Percentiles rank a stretch among this genome's conserved stretches.
Evolutionary conservation across 371 early-diverging fungal species (phyloP).

Genomic region (Lichtheimia ramosa): DNA sequence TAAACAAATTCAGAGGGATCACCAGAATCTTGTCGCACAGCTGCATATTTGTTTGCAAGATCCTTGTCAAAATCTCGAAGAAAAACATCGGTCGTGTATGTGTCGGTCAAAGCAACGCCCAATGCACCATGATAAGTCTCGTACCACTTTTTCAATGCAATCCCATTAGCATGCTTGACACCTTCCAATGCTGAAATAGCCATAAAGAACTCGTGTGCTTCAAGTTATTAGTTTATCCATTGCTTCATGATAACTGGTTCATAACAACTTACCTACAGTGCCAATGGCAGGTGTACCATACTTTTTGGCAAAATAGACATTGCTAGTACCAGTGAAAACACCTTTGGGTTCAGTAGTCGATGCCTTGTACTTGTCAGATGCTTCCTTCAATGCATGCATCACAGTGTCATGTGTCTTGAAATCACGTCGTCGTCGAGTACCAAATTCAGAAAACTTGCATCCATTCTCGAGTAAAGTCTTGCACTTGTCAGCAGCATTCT

Average conservation of each 20-base stretch:
- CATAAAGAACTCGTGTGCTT: constrained; percentile 82
- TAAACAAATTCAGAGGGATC: constrained; percentile 59
- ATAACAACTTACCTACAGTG: constrained; percentile 57
- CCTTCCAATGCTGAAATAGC: constrained; percentile 71
- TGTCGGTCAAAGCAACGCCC: constrained; percentile 75
- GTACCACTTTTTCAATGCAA: constrained; percentile 64
- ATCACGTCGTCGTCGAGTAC: constrained; percentile 73
- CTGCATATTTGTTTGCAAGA: constrained; percentile 55
- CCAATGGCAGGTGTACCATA: constrained; percentile 66
- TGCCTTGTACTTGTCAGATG: constrained; percentile 20
- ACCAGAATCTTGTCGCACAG: constrained; percentile 80
- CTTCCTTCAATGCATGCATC: constrained; percentile 42
- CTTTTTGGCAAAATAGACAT: constrained; percentile 70
- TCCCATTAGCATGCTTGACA: constrained; percentile 59
- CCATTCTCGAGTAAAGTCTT: constrained; percentile 49
- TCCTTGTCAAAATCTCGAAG: constrained; percentile 57
- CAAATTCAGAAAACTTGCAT: constrained; percentile 78
- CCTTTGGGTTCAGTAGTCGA: constrained; percentile 34
- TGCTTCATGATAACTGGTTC: no score
- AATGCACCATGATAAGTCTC: constrained; percentile 57
- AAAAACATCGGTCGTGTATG: constrained; percentile 69
- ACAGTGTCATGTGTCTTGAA: constrained; percentile 71
- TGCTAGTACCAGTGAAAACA: constrained; percentile 66
- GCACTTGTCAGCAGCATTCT: constrained; percentile 55
- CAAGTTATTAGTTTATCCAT: not conserved